phyloP scores from a whole-genome alignment of 2,329 filamentous ascomycete species.

The Aspergillus sp. region DNA sequence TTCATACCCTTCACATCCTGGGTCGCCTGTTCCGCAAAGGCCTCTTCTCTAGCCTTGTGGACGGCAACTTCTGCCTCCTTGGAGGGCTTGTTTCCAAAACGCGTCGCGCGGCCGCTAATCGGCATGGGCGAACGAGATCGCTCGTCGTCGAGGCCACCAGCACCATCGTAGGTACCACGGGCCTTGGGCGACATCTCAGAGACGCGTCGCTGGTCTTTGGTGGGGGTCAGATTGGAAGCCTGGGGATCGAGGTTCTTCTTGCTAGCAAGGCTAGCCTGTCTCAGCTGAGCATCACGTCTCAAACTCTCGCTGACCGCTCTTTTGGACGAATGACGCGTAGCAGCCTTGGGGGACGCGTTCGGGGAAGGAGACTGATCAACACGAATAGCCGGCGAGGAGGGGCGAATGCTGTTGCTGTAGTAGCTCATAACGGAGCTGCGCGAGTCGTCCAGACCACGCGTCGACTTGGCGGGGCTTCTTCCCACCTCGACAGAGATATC shows the following conservation, averaged over 20 bases:
- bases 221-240: slow-evolving; percentile 23
- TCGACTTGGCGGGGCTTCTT: slow-evolving; percentile 37
- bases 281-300: slow-evolving; percentile 33
- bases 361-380: slow-evolving; percentile 28
- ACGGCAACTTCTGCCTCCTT: slow-evolving; percentile 31
- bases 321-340: slow-evolving; percentile 18
- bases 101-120: slow-evolving; percentile 42
- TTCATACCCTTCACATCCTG: slow-evolving; percentile 16
- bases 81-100: slow-evolving; percentile 44
- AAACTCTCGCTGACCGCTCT: slow-evolving; percentile 27
- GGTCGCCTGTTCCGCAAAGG: slow-evolving; percentile 24
- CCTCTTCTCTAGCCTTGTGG: slow-evolving; percentile 28
- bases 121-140: slow-evolving; percentile 36
- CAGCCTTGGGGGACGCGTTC: slow-evolving; percentile 28
- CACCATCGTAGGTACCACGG: slow-evolving; percentile 44
- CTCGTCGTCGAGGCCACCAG: slow-evolving; percentile 42
- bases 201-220: slow-evolving; percentile 37
- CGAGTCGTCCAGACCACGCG: slow-evolving; percentile 38
- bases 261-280: slow-evolving; percentile 30
- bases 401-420: slow-evolving; percentile 36
- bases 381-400: slow-evolving; percentile 31
- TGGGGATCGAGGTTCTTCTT: slow-evolving; percentile 33
- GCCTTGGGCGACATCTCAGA: slow-evolving; percentile 49
- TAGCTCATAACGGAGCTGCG: slow-evolving; percentile 42
- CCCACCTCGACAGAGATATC: slow-evolving; percentile 50